phyloP scores from a whole-genome alignment of 352 stramenopile species.

The Pythium dissimile region DNA sequence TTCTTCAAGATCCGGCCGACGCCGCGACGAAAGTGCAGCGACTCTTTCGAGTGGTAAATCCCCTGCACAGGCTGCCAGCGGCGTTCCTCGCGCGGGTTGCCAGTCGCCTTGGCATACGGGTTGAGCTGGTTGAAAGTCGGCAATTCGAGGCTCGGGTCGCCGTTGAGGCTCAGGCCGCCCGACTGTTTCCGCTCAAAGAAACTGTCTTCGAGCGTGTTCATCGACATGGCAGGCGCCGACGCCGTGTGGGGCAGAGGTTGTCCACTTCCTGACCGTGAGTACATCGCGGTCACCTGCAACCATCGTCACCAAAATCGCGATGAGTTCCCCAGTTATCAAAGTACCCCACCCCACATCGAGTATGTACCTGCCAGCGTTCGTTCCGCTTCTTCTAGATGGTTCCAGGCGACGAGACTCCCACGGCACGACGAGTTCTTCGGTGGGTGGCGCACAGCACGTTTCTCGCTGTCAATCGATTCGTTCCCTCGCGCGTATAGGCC shows the following conservation, averaged over 20 bases:
- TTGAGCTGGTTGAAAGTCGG: conserved; percentile 76
- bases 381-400: too few relatives aligned
- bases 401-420: too few relatives aligned
- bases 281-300: conserved; percentile 10
- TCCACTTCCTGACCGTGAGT: not conserved
- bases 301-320: too few relatives aligned
- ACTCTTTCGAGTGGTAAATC: conserved; percentile 81
- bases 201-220: conserved; percentile 18
- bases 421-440: too few relatives aligned
- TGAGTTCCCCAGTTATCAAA: too few relatives aligned
- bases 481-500: too few relatives aligned
- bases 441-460: too few relatives aligned
- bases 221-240: conserved; percentile 20
- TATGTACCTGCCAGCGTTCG: too few relatives aligned
- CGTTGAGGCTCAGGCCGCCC: conserved; percentile 40
- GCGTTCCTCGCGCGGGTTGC: conserved; percentile 31
- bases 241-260: conserved; percentile 14
- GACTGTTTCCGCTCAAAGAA: conserved; percentile 10
- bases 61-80: conserved; percentile 77
- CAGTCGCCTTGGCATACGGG: conserved; percentile 51
- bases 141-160: conserved; percentile 91
- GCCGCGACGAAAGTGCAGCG: conserved; percentile 67
- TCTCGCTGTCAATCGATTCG: too few relatives aligned
- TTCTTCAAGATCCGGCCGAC: conserved; percentile 73
- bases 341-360: too few relatives aligned